phyloP scores from a whole-genome alignment of 108 stramenopile genomes.

The Pseudonitzschia delicatissima region DNA sequence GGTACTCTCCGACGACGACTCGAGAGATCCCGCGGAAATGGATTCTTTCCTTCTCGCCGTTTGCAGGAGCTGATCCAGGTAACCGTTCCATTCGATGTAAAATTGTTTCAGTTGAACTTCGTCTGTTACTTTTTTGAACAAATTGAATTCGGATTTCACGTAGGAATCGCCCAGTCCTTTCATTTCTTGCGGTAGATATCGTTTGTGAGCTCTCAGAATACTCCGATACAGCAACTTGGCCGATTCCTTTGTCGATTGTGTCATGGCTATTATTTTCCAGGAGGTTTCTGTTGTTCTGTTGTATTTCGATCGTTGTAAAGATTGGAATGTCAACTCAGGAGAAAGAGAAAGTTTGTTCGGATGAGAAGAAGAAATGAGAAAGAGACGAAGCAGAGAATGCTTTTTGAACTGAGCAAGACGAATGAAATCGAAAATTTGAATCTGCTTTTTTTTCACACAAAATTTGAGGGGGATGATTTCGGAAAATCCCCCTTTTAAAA shows the following conservation, averaged over 20 bases:
- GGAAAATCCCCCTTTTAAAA: no score
- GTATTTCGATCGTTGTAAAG: no score
- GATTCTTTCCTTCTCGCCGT: slow-evolving; percentile 52
- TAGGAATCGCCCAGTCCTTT: slow-evolving; percentile 65
- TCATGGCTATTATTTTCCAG: not conserved
- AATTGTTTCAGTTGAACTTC: slow-evolving; percentile 55
- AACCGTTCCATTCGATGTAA: slow-evolving; percentile 60
- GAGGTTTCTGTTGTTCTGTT: no score
- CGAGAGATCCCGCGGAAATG: slow-evolving; percentile 27
- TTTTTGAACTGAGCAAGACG: no score
- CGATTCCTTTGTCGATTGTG: slow-evolving; percentile 8
- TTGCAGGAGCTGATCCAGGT: slow-evolving; percentile 53
- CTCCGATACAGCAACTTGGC: slow-evolving; percentile 54
- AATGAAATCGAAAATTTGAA: no score
- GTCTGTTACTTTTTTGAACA: slow-evolving; percentile 57
- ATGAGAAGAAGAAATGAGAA: no score
- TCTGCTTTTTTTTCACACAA: no score
- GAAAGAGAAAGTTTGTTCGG: no score
- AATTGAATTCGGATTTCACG: slow-evolving; percentile 73
- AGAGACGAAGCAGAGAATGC: no score
- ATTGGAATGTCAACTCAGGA: no score
- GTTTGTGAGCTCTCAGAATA: slow-evolving; percentile 56
- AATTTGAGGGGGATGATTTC: no score
- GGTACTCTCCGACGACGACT: slow-evolving; percentile 4
- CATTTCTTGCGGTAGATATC: slow-evolving; percentile 68